These are phyloP conservation scores for Endogone sp. DNA, from an alignment of 192 early-diverging fungal genomes.

Conservation along the genomic window DNA sequence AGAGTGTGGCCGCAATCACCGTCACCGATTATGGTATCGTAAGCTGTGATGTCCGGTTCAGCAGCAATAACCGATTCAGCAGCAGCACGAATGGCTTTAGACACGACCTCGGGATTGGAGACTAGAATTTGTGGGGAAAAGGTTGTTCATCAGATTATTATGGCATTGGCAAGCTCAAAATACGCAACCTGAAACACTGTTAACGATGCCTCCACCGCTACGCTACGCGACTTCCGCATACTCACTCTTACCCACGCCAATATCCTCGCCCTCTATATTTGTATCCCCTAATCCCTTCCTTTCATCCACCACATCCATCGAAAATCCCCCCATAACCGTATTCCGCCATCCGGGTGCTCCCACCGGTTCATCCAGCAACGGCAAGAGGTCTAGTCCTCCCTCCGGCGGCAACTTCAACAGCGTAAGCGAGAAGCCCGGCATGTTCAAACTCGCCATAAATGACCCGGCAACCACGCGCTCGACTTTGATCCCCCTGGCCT, in stretches of 20 bases:
- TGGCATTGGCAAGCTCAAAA: not conserved
- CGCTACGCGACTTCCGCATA: not conserved
- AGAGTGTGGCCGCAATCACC: constrained; percentile 82
- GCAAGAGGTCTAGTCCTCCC: constrained; percentile 29
- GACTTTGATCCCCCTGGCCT: constrained; percentile 26
- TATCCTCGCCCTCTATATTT: constrained; percentile 32
- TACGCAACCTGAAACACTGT: not conserved
- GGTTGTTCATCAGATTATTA: not conserved
- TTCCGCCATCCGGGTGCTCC: constrained; percentile 64
- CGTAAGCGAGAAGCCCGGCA: constrained; percentile 75
- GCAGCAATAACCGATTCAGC: constrained; percentile 39
- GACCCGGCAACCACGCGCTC: constrained; percentile 63
- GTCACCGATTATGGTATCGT: constrained; percentile 76
- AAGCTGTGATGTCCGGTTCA: constrained; percentile 61
- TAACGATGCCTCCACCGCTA: too few species aligned
- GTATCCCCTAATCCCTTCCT: constrained; percentile 16
- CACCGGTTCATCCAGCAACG: constrained; percentile 53
- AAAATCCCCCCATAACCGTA: constrained; percentile 29
- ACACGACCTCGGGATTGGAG: not conserved
- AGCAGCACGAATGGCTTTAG: constrained; percentile 24
- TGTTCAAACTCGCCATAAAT: constrained; percentile 79
- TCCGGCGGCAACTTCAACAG: constrained; percentile 45
- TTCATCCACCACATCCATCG: constrained; percentile 24
- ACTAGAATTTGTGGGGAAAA: not conserved
- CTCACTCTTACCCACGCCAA: constrained; percentile 4